Evolutionary conservation across 768 basidiomycete genomes (phyloP).

Genomic region (Porphyrellus cyaneotinctus): DNA sequence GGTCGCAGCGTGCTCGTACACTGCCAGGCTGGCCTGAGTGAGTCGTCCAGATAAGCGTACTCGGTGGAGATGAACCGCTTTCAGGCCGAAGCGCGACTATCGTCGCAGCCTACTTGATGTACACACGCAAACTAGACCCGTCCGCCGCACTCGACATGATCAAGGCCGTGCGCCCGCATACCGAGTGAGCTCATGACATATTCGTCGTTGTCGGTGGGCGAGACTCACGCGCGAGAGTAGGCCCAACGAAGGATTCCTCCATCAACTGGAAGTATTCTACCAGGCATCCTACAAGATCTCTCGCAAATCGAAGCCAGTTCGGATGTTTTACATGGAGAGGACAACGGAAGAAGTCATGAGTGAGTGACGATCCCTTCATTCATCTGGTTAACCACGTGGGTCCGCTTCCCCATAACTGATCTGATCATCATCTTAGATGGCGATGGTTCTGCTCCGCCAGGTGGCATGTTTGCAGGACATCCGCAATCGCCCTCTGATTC

Average conservation of each 20-base stretch:
- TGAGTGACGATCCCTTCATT: constrained; percentile 35
- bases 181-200: constrained; percentile 53
- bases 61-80: constrained; percentile 4
- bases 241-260: constrained; percentile 81
- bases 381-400: background rate
- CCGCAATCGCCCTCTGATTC: constrained; percentile 65
- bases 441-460: constrained; percentile 59
- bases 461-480: constrained; percentile 73
- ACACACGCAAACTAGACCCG: constrained; percentile 53
- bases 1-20: constrained; percentile 80
- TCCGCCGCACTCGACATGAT: constrained; percentile 67
- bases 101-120: constrained; percentile 87
- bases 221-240: constrained; percentile 36
- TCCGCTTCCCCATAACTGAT: background rate
- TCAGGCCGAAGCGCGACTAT: constrained; percentile 81
- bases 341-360: constrained; percentile 75
- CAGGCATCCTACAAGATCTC: constrained; percentile 66
- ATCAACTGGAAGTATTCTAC: constrained; percentile 79
- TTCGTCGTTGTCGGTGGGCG: background rate
- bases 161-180: constrained; percentile 55
- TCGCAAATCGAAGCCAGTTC: constrained; percentile 59
- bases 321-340: constrained; percentile 82
- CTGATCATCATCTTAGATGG: constrained; percentile 49
- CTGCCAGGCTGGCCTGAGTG: constrained; percentile 87
- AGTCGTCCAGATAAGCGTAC: constrained; percentile 28